Evolutionary conservation across 768 basidiomycete genomes (phyloP).

Genomic region (Macrolepiota dolichaula): DNA sequence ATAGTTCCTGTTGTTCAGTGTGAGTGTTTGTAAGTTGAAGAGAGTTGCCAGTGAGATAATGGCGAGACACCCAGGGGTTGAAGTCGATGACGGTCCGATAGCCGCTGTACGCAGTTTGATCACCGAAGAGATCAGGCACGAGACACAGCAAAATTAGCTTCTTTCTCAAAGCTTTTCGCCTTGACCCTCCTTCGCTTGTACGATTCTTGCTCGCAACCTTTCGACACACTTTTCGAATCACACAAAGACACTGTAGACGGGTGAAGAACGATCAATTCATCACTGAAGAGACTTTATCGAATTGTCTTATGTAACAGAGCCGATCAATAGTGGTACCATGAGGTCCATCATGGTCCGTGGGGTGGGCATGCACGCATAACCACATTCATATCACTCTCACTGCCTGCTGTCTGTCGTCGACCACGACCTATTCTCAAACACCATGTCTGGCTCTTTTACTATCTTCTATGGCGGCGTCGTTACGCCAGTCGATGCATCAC

Average conservation of each 20-base stretch:
- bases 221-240: background rate
- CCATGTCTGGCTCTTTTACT: constrained; percentile 17
- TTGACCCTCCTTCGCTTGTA: background rate
- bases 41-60: background rate
- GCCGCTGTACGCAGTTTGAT: background rate
- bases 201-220: background rate
- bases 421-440: background rate
- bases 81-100: background rate
- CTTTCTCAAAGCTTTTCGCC: background rate
- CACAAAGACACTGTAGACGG: background rate
- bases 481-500: constrained; percentile 43
- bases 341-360: background rate
- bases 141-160: background rate
- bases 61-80: background rate
- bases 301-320: constrained; percentile 5
- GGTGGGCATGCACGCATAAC: background rate
- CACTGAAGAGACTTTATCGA: background rate
- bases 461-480: constrained; percentile 55
- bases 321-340: background rate
- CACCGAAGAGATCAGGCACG: background rate
- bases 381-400: background rate
- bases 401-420: background rate
- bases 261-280: background rate
- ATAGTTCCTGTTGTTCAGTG: background rate
- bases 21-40: background rate